A percentile compares a stretch with the other conserved stretches of the same genome.
Evolutionary conservation across 495 filamentous ascomycete genomes (phyloP).

Genomic region (Xylaria bambusicola): DNA sequence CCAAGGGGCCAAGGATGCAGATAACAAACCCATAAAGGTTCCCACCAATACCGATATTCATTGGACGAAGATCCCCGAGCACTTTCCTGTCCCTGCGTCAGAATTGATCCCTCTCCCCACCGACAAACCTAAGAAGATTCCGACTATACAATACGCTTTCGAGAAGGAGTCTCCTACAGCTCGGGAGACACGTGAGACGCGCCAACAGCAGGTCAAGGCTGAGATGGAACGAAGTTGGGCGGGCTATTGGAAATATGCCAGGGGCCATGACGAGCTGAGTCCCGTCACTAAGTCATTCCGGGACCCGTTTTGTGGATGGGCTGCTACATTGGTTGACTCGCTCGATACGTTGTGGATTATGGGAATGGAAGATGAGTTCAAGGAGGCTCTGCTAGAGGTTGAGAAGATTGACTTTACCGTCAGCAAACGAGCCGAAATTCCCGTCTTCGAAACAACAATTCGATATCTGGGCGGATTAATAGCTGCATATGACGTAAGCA

Average conservation of each 20-base stretch:
- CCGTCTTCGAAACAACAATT: constrained; percentile 87
- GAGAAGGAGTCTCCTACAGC: constrained; percentile 60
- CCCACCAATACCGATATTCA: constrained; percentile 47
- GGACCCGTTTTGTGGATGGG: constrained; percentile 93
- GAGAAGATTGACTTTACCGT: constrained; percentile 88
- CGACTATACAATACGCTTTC: constrained; percentile 74
- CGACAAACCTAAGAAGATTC: constrained; percentile 66
- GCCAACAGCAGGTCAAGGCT: constrained; percentile 69
- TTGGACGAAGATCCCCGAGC: constrained; percentile 71
- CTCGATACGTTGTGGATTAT: constrained; percentile 97
- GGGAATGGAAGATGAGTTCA: constrained; percentile 86
- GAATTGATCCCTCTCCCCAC: constrained; percentile 76
- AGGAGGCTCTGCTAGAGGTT: constrained; percentile 76
- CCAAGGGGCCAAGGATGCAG: constrained; percentile 29
- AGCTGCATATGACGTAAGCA: constrained; percentile 81
- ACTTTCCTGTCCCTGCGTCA: constrained; percentile 69
- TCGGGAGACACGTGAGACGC: constrained; percentile 62
- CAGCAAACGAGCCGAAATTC: constrained; percentile 59
- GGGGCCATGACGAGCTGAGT: constrained; percentile 79
- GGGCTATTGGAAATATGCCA: constrained; percentile 81
- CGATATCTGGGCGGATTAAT: constrained; percentile 83
- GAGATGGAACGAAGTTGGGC: constrained; percentile 80
- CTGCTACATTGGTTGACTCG: constrained; percentile 89
- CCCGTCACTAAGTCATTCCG: constrained; percentile 63
- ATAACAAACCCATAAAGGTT: constrained; percentile 10